Base-by-base conservation (phyloP, 169 alveolate species). In the Toxoplasma gondii region DNA sequence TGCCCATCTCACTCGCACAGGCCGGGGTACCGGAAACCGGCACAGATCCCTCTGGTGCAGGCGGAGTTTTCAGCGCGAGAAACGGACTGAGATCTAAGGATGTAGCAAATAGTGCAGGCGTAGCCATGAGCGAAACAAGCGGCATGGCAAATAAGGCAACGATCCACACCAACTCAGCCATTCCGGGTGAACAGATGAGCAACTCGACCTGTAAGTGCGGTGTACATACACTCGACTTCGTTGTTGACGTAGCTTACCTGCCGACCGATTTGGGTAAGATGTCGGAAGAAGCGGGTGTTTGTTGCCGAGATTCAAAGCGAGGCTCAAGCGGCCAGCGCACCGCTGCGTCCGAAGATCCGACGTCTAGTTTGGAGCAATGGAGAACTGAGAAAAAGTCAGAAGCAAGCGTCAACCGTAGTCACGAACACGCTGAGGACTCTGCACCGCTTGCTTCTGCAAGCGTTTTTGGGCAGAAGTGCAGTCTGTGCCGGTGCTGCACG, bases 221-320 rank as follows among this genome's bases (percentile, higher is more conserved):
- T 45, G 22, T 16, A 27, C 92, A 87, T 70, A 87, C 92, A n/a
- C 92, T 41, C 38, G 92, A 87, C 2, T 53, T 87, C 49, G 43
- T 53, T 31, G 49, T 87, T n/a, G 27, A 43, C 53, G 17, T 87
- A 36, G 17, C 92, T 31, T 87, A 87, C 44, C 36, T 41, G 38
- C 67, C 69, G 64, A 4, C 34, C 38, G 31, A 49, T 49, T 4
- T 49, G 58, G 58, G 12, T 12, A 12, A 12, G 22, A 4, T 4
- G 22, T 49, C 22, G 58, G 58, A 49, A 49, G 58, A 49, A 49
- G 12, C 58, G 58, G 58, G 58, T 49, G 58, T 49, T 49, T 12
- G 58, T 12, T 7, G 22, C 12, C 12, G 22, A 49, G 12, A 49
- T 49, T 49, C 12, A 49, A 49, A 49, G 4, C 58, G 12, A 49